phyloP scores from a whole-genome alignment of 192 early-diverging fungal species.

The Phlyctochytrium bullatum region DNA sequence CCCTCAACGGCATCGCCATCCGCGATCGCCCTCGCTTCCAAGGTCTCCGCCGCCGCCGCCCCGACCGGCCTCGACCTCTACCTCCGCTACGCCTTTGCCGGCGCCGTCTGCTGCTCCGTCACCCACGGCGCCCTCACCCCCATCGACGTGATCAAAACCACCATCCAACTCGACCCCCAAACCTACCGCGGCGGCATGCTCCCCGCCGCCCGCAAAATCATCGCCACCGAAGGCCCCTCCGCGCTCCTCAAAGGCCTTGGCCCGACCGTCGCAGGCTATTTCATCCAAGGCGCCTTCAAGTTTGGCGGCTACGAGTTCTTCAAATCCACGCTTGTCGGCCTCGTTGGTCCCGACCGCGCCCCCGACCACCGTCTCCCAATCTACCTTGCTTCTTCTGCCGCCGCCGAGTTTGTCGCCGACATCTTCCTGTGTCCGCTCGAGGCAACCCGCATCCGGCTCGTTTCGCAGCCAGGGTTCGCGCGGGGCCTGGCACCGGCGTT shows the following conservation, averaged over 20 bases:
- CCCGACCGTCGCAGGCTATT: slow-evolving; percentile 82
- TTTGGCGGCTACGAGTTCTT: slow-evolving; percentile 90
- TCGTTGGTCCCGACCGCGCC: slow-evolving; percentile 59
- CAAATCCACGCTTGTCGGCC: slow-evolving; percentile 68
- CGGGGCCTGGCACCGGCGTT: slow-evolving; percentile 60
- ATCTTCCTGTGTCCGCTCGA: slow-evolving; percentile 72
- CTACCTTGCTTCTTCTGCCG: slow-evolving; percentile 62
- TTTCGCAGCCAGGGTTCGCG: slow-evolving; percentile 68
- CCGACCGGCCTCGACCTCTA: no score
- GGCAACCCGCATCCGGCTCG: slow-evolving; percentile 71
- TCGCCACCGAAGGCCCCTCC: slow-evolving; percentile 62
- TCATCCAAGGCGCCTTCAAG: slow-evolving; percentile 79
- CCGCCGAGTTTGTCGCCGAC: slow-evolving; percentile 76
- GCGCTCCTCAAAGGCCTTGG: slow-evolving; percentile 74
- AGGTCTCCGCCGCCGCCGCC: no score
- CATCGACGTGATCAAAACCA: slow-evolving; percentile 75
- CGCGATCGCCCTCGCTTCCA: no score
- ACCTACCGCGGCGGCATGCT: slow-evolving; percentile 39
- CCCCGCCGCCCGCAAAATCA: slow-evolving; percentile 38
- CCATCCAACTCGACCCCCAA: slow-evolving; percentile 67
- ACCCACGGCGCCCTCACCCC: slow-evolving; percentile 47
- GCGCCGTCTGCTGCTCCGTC: slow-evolving; percentile 43
- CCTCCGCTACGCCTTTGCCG: slow-evolving; percentile 35
- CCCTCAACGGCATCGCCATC: no score
- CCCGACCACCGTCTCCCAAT: slow-evolving; percentile 59